Conservation (phyloP, 2,329 filamentous ascomycete genomes). For the Pyrenophora teres region DNA sequence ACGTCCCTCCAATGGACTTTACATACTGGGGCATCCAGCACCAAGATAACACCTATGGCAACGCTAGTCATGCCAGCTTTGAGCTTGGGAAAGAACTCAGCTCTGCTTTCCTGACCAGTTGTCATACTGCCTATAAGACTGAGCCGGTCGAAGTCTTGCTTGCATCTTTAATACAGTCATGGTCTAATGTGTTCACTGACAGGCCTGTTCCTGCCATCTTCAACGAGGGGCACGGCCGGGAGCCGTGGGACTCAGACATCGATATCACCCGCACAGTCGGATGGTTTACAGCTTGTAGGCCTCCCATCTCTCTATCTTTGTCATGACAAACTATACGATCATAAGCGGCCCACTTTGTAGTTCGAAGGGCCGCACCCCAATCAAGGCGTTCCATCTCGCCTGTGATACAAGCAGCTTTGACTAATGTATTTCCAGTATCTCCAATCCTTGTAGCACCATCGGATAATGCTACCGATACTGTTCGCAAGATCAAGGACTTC, state of each 20-base stretch:
- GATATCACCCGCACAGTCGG: conserved; percentile 64
- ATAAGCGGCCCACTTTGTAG: too few species aligned
- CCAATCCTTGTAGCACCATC: conserved; percentile 47
- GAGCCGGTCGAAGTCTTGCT: conserved; percentile 61
- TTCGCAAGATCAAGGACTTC: conserved; percentile 62
- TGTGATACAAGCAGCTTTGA: background rate
- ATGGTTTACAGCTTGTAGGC: conserved; percentile 62
- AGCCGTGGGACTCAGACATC: conserved; percentile 50
- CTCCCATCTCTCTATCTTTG: background rate
- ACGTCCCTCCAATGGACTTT: conserved; percentile 42
- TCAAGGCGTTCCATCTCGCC: too few species aligned
- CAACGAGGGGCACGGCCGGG: conserved; percentile 46
- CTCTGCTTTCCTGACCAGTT: conserved; percentile 33
- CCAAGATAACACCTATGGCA: conserved; percentile 45
- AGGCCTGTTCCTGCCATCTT: conserved; percentile 58
- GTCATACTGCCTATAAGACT: conserved; percentile 55
- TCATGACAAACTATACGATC: too few species aligned
- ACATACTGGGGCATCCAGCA: conserved; percentile 48
- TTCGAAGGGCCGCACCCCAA: too few species aligned
- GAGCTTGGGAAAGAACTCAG: conserved; percentile 33
- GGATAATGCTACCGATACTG: conserved; percentile 51
- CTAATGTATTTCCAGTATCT: conserved; percentile 36
- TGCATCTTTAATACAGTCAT: conserved; percentile 62
- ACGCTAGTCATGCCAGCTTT: conserved; percentile 42
- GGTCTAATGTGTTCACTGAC: conserved; percentile 60